Percentiles rank a stretch among this genome's conserved stretches.
phyloP scores from a whole-genome alignment of 2,329 filamentous ascomycete genomes.

The Ceratocystis lukuohia region DNA sequence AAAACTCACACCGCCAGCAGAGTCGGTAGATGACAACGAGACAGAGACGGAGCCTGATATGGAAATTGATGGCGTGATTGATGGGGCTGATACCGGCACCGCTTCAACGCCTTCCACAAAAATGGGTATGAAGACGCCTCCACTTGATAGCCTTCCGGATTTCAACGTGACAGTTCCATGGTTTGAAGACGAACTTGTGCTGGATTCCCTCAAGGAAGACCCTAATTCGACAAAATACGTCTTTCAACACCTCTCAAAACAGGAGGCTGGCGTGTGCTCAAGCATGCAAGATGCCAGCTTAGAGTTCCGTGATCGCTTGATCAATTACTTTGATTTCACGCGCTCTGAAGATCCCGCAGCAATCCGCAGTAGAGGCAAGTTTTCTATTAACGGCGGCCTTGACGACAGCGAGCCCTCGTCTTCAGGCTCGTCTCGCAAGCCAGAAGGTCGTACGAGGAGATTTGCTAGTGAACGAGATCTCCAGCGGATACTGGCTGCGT shows the following conservation, averaged over 20 bases:
- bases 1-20: constrained; percentile 20
- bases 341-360: constrained; percentile 42
- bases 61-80: constrained; percentile 38
- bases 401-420: constrained; percentile 22
- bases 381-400: constrained; percentile 30
- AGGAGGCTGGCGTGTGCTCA: not conserved
- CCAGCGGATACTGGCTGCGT: constrained; percentile 58
- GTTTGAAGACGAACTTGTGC: constrained; percentile 22
- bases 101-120: constrained; percentile 25
- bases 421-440: constrained; percentile 35
- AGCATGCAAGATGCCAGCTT: constrained; percentile 1
- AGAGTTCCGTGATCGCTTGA: constrained; percentile 18
- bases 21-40: constrained; percentile 20
- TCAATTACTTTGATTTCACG: constrained; percentile 42
- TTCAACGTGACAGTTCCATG: constrained; percentile 25
- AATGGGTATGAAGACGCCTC: constrained; percentile 41
- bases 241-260: constrained; percentile 25
- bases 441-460: constrained; percentile 37
- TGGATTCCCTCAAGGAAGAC: constrained; percentile 31
- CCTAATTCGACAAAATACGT: constrained; percentile 35
- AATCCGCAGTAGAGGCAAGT: constrained; percentile 42
- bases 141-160: constrained; percentile 39
- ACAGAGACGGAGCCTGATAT: constrained; percentile 27
- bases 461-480: constrained; percentile 62
- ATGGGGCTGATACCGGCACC: constrained; percentile 41